These are phyloP conservation scores for Pichia sp. DNA, from an alignment of 1,139 yeast genomes.

Conservation along the genomic window DNA sequence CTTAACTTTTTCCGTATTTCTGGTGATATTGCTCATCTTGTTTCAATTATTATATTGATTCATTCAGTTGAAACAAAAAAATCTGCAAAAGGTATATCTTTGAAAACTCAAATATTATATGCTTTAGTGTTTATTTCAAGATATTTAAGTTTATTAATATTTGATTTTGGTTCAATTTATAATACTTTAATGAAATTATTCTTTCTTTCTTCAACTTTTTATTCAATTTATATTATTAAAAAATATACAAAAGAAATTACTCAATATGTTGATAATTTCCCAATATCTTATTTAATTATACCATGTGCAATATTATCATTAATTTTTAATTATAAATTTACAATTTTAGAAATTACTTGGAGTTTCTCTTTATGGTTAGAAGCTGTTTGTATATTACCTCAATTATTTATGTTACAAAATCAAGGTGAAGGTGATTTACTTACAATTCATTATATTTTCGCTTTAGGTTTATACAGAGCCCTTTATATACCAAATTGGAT, in stretches of 20 bases:
- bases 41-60: conserved; percentile 69
- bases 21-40: conserved; percentile 76
- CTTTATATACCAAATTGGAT: conserved; percentile 93
- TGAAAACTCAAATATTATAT: conserved; percentile 82
- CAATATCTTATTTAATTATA: conserved; percentile 60
- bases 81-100: conserved; percentile 78
- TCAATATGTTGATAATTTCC: conserved; percentile 63
- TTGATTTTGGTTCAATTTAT: conserved; percentile 60
- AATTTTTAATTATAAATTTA: conserved; percentile 61
- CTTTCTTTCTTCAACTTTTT: conserved; percentile 68
- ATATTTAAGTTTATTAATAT: conserved; percentile 59
- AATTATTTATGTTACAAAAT: conserved; percentile 80
- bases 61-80: conserved; percentile 59
- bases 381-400: conserved; percentile 87
- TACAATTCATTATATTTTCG: conserved; percentile 89
- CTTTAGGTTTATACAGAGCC: conserved; percentile 83
- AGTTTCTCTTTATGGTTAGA: conserved; percentile 82
- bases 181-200: conserved; percentile 75
- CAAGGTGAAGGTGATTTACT: conserved; percentile 85
- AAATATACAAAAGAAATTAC: conserved; percentile 50
- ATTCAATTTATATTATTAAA: conserved; percentile 68
- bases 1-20: conserved; percentile 29
- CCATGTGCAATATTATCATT: conserved; percentile 58
- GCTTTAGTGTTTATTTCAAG: conserved; percentile 65
- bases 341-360: conserved; percentile 62